Evolutionary conservation across 306 rosid genomes (phyloP), one percentile per base, ranked within the genome.

Genomic region (Biancaea sappan): DNA sequence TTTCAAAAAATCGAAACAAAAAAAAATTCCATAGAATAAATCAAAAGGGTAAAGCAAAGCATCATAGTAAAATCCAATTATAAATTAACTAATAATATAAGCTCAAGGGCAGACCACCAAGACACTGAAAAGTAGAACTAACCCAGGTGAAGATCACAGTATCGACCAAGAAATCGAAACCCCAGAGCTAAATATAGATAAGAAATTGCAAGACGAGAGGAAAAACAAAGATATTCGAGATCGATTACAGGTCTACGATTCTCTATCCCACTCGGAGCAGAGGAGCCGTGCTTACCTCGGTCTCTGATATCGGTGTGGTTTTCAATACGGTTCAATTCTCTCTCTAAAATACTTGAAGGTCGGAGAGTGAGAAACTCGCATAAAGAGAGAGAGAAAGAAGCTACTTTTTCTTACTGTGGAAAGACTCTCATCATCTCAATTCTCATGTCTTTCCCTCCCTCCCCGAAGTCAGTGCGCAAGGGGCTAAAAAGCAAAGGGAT

Each of bases 251-350:
- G 18, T 70, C 14, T 15, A 25, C 22, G 50, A 8, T 8, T 22
- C 22, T 71, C 13, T 1, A 31, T 48, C 72, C 58, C 44, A 28
- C 28, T 5, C 4, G 26, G 15, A 24, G 50, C 72, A 61, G 15
- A 67, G 72, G 71, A 70, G 62, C 76, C 68, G 72, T 57, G 77
- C 89, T 80, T 64, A 70, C 90, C 77, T 75, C 66, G 37, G 46
- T 8, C 6, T 61, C n/a, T 14, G 78, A 22, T 25, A 54, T 46
- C 29, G 78, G 59, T 79, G 40, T 12, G 69, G 69, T 21, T 38
- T 12, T 21, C 50, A 12, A 37, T 38, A 37, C 21, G 44, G 35
- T 53, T 48, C 32, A n/a, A 21, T 31, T 22, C 52, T 60, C 63
- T n/a, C 51, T 26, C 50, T 24, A 19, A 37, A 41, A n/a, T 25